Evolutionary conservation across 2,329 filamentous ascomycete species (phyloP).

Genomic region (Fusarium stilboides): DNA sequence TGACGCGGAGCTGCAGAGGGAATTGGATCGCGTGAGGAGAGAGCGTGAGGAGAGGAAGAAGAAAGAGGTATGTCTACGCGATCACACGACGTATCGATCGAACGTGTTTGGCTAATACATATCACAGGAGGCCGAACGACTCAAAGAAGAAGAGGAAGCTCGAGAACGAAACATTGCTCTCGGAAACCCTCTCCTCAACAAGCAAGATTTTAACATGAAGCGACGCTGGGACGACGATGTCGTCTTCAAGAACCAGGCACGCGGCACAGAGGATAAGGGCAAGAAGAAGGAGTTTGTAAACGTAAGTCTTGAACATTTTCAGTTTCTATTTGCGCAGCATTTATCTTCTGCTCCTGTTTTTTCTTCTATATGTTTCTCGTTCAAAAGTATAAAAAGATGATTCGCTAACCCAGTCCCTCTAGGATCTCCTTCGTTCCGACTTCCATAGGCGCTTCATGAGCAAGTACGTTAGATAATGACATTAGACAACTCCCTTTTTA

Average conservation of each 20-base stretch:
- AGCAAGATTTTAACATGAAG: constrained; percentile 90
- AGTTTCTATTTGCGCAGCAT: constrained; percentile 3
- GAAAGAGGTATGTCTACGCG: constrained; percentile 52
- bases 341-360: constrained; percentile 5
- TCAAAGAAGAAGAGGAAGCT: constrained; percentile 85
- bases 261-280: constrained; percentile 92
- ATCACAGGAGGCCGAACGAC: constrained; percentile 79
- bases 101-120: constrained; percentile 18
- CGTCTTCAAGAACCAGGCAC: constrained; percentile 98
- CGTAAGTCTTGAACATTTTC: constrained; percentile 65
- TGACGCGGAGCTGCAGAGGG: constrained; percentile 87
- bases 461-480: constrained; percentile 71
- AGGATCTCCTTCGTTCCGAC: constrained; percentile 92
- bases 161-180: constrained; percentile 90
- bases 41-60: constrained; percentile 69
- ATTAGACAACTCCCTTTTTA: constrained; percentile 38
- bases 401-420: constrained; percentile 42
- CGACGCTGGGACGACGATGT: constrained; percentile 98
- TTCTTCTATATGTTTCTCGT: constrained; percentile 5
- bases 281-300: constrained; percentile 97
- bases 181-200: constrained; percentile 93
- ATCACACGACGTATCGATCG: neutral
- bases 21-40: constrained; percentile 93
- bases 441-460: constrained; percentile 98
- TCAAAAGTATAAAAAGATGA: constrained; percentile 1